Evolutionary conservation across 805 yeast species (phyloP), one percentile per base, ranked within the genome.

Genomic region (Naumovozyma baii): DNA sequence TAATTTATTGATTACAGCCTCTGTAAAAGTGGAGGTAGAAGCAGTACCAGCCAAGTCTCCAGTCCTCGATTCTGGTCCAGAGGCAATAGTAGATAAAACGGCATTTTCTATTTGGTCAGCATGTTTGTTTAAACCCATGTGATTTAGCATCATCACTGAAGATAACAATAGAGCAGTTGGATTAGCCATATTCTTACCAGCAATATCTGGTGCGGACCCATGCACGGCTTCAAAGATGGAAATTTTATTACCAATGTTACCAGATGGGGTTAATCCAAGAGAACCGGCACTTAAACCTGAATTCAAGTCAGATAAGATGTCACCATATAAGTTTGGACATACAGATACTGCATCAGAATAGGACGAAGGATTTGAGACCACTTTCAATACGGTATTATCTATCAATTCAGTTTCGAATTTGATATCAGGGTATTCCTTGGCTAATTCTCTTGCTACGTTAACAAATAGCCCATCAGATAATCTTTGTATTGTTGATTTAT

Each of bases 281-380:
- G 98, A 97, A 65, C 98, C 98, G 52, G 94, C 94, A 39, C 63
- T 57, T 61, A 92, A 74, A 70, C 98, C 98, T 43, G 96, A 84
- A 54, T 95, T 86, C 67, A 92, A 74, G 68, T 92, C 98, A 49
- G 97, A 90, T 82, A 92, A 80, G 69, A 92, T 92, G 68, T 92
- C 97, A 77, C 98, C 98, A 70, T 92, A 92, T 67, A 92, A 77
- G 81, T 92, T 92, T 61, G 98, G 98, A 95, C 94, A 92, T 55
- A 92, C 98, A 67, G 73, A 72, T 59, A 92, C 98, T 44, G 82
- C 80, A 56, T 85, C 77, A 67, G 80, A 73, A 79, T 87, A 90
- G 55, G 80, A 80, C 29, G 62, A 44, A 51, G 98, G 98, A 68
- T 90, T 87, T 47, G 83, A 72, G 53, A 94, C 94, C 64, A 87